phyloP scores from a whole-genome alignment of 805 yeast species.

The Sugiyamaella chiloensis region DNA sequence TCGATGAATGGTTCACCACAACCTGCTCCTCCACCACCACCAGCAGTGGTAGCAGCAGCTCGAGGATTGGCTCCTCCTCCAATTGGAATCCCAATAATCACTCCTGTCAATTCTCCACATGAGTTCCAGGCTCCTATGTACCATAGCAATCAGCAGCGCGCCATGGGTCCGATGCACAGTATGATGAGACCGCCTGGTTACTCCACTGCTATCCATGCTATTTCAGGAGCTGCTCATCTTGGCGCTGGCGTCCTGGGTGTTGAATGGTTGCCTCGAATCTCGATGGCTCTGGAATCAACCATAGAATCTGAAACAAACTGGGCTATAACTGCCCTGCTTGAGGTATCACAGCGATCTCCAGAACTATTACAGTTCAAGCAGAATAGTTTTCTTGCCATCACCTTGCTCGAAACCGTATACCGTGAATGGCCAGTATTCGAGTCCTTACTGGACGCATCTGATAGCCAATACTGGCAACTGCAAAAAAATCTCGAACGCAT shows the following conservation, averaged over 20 bases:
- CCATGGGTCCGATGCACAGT: slow-evolving; percentile 1
- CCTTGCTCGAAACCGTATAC: slow-evolving; percentile 4
- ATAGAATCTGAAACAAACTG: slow-evolving; percentile 66
- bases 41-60: too few species aligned
- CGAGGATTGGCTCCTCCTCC: slow-evolving; percentile 6
- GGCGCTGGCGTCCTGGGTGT: slow-evolving; percentile 51
- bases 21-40: too few species aligned
- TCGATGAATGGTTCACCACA: slow-evolving; percentile 4
- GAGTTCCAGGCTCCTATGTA: slow-evolving; percentile 29
- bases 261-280: slow-evolving; percentile 60
- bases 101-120: slow-evolving; percentile 33
- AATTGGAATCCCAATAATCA: slow-evolving; percentile 33
- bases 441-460: slow-evolving; percentile 2
- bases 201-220: slow-evolving; percentile 4
- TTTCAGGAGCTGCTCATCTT: slow-evolving; percentile 11
- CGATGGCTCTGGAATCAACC: slow-evolving; percentile 65
- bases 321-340: slow-evolving; percentile 57
- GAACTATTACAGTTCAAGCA: slow-evolving; percentile 47
- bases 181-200: slow-evolving; percentile 18
- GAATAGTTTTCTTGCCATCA: slow-evolving; percentile 19
- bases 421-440: background rate
- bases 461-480: slow-evolving; percentile 11
- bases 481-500: slow-evolving; percentile 45
- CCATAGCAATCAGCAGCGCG: slow-evolving; percentile 15
- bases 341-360: slow-evolving; percentile 47